Conservation (phyloP, 2,329 filamentous ascomycete species). For the Penicillium sp. region DNA sequence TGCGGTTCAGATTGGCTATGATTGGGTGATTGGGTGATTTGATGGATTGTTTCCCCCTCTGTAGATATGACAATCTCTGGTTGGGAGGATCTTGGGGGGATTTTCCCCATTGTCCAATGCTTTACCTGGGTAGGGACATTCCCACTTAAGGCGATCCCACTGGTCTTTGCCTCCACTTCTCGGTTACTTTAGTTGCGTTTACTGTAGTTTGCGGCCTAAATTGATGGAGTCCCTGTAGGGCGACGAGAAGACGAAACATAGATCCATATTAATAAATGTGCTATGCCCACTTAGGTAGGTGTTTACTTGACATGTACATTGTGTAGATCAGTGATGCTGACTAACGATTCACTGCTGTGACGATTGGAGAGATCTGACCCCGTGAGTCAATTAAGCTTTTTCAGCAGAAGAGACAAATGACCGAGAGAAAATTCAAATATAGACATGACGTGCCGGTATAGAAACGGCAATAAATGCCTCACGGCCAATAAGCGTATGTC, state of each 20-base stretch:
- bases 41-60: not conserved
- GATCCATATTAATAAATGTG: not conserved
- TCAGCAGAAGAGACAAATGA: not conserved
- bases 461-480: not conserved
- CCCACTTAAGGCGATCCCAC: not conserved
- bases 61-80: not conserved
- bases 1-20: not conserved
- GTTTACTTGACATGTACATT: not conserved
- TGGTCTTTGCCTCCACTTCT: not conserved
- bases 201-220: not conserved
- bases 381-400: not conserved
- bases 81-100: not conserved
- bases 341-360: not conserved
- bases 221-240: not conserved
- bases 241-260: not conserved
- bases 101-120: not conserved
- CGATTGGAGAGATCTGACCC: not conserved
- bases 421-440: not conserved
- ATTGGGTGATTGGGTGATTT: conserved; percentile 9
- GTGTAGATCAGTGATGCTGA: not conserved
- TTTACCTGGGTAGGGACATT: not conserved
- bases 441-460: not conserved
- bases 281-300: not conserved
- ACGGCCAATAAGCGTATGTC: not conserved
- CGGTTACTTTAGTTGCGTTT: not conserved